phyloP scores from a whole-genome alignment of 2,329 filamentous ascomycete genomes.

The Ilyonectria mors-panacis region DNA sequence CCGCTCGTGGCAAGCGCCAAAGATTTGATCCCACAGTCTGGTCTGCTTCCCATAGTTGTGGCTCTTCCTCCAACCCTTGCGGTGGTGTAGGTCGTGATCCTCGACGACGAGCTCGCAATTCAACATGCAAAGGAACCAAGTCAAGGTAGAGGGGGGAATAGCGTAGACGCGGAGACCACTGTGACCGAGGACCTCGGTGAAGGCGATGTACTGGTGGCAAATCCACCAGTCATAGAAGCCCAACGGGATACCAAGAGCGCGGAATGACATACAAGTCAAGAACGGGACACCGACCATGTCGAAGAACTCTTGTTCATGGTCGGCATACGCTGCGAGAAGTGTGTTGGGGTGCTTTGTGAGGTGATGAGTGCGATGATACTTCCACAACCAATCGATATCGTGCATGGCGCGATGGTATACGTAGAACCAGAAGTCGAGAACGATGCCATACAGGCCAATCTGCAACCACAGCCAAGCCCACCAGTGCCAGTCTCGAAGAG shows the following conservation, averaged over 20 bases:
- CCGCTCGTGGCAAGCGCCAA: conserved; percentile 32
- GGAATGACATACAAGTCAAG: conserved; percentile 31
- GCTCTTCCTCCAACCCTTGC: conserved; percentile 35
- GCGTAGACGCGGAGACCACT: conserved; percentile 32
- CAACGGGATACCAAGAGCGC: conserved; percentile 22
- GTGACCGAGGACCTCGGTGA: conserved; percentile 35
- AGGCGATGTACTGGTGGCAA: conserved; percentile 36
- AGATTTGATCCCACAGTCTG: conserved; percentile 29
- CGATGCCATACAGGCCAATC: conserved; percentile 33
- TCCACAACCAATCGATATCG: conserved; percentile 34
- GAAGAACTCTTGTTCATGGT: conserved; percentile 39
- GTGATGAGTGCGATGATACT: conserved; percentile 36
- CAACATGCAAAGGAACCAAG: conserved; percentile 18
- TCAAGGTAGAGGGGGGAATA: conserved; percentile 31
- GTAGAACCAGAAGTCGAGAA: conserved; percentile 40
- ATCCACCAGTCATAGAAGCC: conserved; percentile 39
- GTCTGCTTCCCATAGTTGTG: conserved; percentile 39
- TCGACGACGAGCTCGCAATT: conserved; percentile 29
- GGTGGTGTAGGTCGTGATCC: conserved; percentile 37
- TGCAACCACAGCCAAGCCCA: conserved; percentile 30
- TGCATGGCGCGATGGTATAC: conserved; percentile 38
- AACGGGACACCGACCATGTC: conserved; percentile 36
- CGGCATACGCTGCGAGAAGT: conserved; percentile 32
- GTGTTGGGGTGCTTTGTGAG: conserved; percentile 35
- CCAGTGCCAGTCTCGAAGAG: conserved; percentile 14